Conservation (phyloP, 192 early-diverging fungal species). For the Linnemannia exigua region DNA sequence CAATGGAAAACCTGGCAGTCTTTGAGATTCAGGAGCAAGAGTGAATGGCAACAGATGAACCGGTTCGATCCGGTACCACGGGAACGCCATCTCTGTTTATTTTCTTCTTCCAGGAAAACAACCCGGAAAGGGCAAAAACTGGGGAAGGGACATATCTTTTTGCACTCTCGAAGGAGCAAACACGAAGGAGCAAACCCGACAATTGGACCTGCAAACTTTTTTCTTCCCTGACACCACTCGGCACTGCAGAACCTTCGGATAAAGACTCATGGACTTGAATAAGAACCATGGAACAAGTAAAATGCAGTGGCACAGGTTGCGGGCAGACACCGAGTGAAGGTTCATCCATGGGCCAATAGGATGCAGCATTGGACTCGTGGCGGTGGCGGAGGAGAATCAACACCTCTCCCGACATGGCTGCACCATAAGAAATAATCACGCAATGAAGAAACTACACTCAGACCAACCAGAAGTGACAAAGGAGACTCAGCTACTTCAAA, state of each 20-base stretch:
- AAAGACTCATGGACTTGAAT: not conserved
- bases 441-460: not conserved
- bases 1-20: not conserved
- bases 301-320: no score
- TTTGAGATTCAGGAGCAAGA: not conserved
- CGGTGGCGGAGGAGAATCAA: not conserved
- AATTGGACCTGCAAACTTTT: not conserved
- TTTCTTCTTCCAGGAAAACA: not conserved
- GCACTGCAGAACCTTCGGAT: not conserved
- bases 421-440: not conserved
- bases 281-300: not conserved
- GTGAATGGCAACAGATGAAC: not conserved
- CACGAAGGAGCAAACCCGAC: not conserved
- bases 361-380: not conserved
- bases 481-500: not conserved
- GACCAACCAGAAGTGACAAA: not conserved
- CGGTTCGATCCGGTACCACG: not conserved
- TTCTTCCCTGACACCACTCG: not conserved
- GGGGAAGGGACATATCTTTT: constrained; percentile 11
- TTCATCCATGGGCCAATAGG: not conserved
- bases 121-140: constrained; percentile 21
- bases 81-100: not conserved
- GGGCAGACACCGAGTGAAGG: not conserved
- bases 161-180: not conserved
- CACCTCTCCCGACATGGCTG: not conserved